Evolutionary conservation across 1,284 basidiomycete genomes (phyloP), one percentile per base, ranked within the genome.

Genomic region (Rhodofomes roseus): DNA sequence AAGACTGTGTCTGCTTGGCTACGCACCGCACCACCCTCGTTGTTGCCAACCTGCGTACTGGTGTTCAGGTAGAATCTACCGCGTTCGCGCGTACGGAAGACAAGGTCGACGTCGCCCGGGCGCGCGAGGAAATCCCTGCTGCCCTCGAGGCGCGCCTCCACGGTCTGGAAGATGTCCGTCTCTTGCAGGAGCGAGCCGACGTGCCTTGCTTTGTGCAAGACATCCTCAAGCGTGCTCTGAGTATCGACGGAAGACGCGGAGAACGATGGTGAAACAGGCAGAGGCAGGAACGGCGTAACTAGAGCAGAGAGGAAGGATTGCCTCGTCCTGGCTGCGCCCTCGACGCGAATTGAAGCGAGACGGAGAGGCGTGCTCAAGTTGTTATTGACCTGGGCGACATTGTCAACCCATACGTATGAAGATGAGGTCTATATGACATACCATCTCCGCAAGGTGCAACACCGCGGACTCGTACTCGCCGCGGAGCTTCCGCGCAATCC

Each of bases 41-140:
- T 92, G 59, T 97, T 95, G 9, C 97, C 97, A 4, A 98, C 81
- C 70, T 98, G 95, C 1, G 96, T 98, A 1, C 92, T 85, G 0
- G 89, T 94, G 68, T 92, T 95, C 23, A 96, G 71, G 68, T 86
- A 95, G 66, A 90, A 86, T 34, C 92, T 77, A 1, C 93, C 87
- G 55, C 85, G 85, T 71, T 97, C 95, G 48, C 83, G 82, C 12
- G 93, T 84, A 41, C 81, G 80, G 68, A 97, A 84, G 0, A 97
- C 83, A 41, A 98, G 72, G 70, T 98, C 94, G n/a, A 98, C 86
- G 65, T 94, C 93, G 37, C 86, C 82, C 0, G 77, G 73, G 22
- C 79, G 74, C 0, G 91, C 86, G 4, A 85, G 75, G 0, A 78
- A 73, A 55, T 85, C 82, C 22, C 79, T 75, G 8, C 85, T 83